Evolutionary conservation across 2,329 filamentous ascomycete species (phyloP).

Genomic region (Microascus cirrosus): DNA sequence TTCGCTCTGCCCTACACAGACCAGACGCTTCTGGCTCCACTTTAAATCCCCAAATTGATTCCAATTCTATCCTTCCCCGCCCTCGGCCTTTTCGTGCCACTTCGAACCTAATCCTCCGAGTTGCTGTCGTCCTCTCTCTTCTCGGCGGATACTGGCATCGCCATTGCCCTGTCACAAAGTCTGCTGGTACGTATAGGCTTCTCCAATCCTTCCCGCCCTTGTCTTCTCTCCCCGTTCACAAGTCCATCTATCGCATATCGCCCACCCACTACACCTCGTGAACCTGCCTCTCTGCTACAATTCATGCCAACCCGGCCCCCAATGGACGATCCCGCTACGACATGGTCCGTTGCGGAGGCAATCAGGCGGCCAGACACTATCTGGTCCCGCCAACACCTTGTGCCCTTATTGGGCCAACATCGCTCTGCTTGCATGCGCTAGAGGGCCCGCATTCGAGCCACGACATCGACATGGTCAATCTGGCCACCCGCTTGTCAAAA

Average conservation of each 20-base stretch:
- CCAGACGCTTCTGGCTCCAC: background rate
- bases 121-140: conserved; percentile 13
- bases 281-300: background rate
- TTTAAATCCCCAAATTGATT: background rate
- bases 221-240: background rate
- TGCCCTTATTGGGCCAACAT: conserved; percentile 9
- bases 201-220: background rate
- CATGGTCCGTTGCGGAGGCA: conserved; percentile 11
- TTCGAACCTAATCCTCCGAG: conserved; percentile 5
- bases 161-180: background rate
- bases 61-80: background rate
- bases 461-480: conserved; percentile 19
- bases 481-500: background rate
- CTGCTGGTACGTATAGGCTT: background rate
- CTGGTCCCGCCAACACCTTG: conserved; percentile 3
- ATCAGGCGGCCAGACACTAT: conserved; percentile 6
- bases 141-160: background rate
- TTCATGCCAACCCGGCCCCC: background rate
- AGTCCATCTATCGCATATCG: background rate
- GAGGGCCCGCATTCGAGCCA: conserved; percentile 27
- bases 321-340: conserved; percentile 7
- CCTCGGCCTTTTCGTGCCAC: background rate
- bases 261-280: conserved; percentile 4
- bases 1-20: background rate
- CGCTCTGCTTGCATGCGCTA: conserved; percentile 12